Conservation (phyloP, 106 monocot genomes). For the Dactylorhiza incarnata region DNA sequence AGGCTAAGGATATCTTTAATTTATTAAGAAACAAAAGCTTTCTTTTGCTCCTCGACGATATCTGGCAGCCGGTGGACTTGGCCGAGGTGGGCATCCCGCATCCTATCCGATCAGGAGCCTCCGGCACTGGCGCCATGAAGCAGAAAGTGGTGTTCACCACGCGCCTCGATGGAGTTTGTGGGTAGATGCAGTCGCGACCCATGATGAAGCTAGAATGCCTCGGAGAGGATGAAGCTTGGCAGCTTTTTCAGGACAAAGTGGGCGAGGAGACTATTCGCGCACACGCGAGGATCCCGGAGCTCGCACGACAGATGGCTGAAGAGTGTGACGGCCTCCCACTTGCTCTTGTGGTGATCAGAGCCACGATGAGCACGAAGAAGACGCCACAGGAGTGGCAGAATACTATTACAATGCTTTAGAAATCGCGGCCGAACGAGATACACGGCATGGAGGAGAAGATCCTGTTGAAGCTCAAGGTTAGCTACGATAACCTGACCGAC, state of each 20-base stretch:
- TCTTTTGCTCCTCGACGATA: background rate
- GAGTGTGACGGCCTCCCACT: conserved; percentile 32
- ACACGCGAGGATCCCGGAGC: background rate
- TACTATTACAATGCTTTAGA: background rate
- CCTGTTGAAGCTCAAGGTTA: no score
- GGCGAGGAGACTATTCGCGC: conserved; percentile 7
- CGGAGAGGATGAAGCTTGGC: background rate
- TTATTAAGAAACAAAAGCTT: no score
- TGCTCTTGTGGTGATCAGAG: conserved; percentile 19
- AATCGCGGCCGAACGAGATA: background rate
- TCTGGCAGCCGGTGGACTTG: conserved; percentile 27
- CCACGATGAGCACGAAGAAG: conserved; percentile 18
- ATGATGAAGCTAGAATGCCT: conserved; percentile 28
- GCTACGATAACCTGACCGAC: no score
- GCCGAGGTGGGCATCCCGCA: conserved; percentile 15
- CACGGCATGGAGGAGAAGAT: no score
- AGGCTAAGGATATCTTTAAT: no score
- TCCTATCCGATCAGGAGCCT: background rate
- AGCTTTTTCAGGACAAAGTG: conserved; percentile 16
- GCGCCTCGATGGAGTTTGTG: conserved; percentile 13
- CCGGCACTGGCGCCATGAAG: background rate
- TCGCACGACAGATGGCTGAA: conserved; percentile 10
- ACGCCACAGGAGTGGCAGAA: conserved; percentile 8
- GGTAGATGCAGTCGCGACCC: conserved; percentile 10
- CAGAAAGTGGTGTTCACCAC: conserved; percentile 29